Base-by-base conservation (phyloP, 176 grass and related monocot genomes). In the Eleusine indica region DNA sequence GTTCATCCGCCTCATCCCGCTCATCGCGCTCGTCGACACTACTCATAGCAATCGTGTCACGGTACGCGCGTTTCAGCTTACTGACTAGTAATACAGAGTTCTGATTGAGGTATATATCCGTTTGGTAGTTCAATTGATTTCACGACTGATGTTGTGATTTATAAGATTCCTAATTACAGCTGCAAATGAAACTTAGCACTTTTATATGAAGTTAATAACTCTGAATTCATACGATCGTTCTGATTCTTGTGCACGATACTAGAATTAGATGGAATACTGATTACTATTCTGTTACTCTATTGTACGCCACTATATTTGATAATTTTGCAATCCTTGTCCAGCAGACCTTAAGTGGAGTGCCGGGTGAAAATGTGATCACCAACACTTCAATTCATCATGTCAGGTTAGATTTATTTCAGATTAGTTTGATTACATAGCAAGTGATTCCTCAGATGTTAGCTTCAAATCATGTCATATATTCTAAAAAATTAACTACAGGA, bases 1-100 rank as follows among this genome's bases (percentile, higher is more conserved):
- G 68, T 92, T 82, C 73, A 75, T 92, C 74, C 87, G 84, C 66
- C 87, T 92, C 62, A 38, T 89, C 79, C 90, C 90, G 40, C 83
- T 93, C 13, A 87, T 90, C 71, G 73, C 91, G 1, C 91, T 93
- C 22, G 91, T 93, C 9, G 87, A 87, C 57, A 77, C 40, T 4
- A 78, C 37, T 6, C 42, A 47, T 10, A 76, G 1, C 37, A 29
- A 21, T 5, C 7, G 5, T 28, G 62, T 7, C 13, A 61, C 1
- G 70, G 81, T 89, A 88, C 62, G 44, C 15, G 6, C 11, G 58
- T 29, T 9, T 46, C 15, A 47, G 44, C 44, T 47, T 47, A 10
- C 11, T 47, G 44, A 47, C 44, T 47, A 35, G 32, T 35, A 47
- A 47, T 47, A 11, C 44, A 11, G 42, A 44, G 42, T 8, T 47